Evolutionary conservation across 495 filamentous ascomycete genomes (phyloP), one percentile per base, ranked within the genome.

Genomic region (Aspergillus kassunensis): DNA sequence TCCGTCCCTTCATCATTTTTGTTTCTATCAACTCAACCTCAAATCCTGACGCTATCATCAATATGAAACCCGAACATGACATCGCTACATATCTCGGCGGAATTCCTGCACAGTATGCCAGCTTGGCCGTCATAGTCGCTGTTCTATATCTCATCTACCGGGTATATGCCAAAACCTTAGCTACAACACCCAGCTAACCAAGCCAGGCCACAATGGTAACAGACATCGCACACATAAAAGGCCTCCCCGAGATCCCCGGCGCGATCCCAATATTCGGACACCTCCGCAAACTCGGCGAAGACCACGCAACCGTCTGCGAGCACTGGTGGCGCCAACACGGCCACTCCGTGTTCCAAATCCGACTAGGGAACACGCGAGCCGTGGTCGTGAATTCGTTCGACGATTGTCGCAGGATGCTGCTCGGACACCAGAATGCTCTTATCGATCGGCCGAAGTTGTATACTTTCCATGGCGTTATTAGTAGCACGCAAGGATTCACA

Each of bases 271-370:
- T 81, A 27, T 66, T 74, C 34, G 78, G 79, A 1, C 76, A 82
- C 61, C 69, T 83, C 0, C 65, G 78, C n/a, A 59, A 72, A 33
- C 74, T 82, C 7, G 79, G 80, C 9, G 75, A 76, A 3, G 76
- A 81, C 42, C 79, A 83, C 59, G 79, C 80, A 11, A 77, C 63
- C 0, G 66, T 75, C 1, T 80, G 74, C 25, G 76, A 80, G 46
- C 56, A 63, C 41, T 81, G 78, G 78, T 78, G 73, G 75, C 65
- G 71, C 1, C 54, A 80, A 53, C 78, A 80, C 58, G 60, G 67
- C 6, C 54, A 72, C n/a, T 73, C 77, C 13, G 73, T 80, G 37
- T 83, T 77, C 52, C 80, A 83, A 53, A 77, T 83, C 39, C 65
- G 66, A 6, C 62, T 83, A 1, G 80, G 79, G 1, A 80, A 80